A percentile compares a stretch with the other conserved stretches of the same genome.
Conservation (phyloP, 805 yeast genomes). For the Candida cerambycidarum region DNA sequence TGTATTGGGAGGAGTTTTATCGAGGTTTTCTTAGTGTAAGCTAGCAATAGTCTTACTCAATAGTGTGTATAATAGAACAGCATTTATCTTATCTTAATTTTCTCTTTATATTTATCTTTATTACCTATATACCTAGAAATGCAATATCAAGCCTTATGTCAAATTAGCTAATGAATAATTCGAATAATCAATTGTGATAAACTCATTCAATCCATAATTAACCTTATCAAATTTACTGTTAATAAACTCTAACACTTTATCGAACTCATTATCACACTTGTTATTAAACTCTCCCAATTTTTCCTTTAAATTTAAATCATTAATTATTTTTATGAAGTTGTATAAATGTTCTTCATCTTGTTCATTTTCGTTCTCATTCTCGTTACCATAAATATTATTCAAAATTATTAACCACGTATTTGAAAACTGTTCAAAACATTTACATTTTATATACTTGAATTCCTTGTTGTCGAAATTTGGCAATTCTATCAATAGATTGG, state of each 20-base stretch:
- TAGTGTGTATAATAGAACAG: slow-evolving; percentile 10
- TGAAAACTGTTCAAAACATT: slow-evolving; percentile 62
- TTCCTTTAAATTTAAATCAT: slow-evolving; percentile 38
- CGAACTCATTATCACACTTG: slow-evolving; percentile 40
- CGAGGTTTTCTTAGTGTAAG: slow-evolving; percentile 46
- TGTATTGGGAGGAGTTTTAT: slow-evolving; percentile 47
- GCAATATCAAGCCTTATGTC: too few relatives aligned
- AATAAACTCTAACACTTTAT: slow-evolving; percentile 44
- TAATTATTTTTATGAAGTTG: slow-evolving; percentile 28
- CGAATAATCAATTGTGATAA: slow-evolving; percentile 45
- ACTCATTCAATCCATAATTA: slow-evolving; percentile 28
- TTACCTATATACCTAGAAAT: slow-evolving; percentile 1
- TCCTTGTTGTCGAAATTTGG: slow-evolving; percentile 66
- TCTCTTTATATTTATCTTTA: too few relatives aligned
- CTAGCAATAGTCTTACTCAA: not conserved
- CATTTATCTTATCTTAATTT: slow-evolving; percentile 1
- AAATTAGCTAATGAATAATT: slow-evolving; percentile 35
- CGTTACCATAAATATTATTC: slow-evolving; percentile 21
- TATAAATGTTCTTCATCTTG: slow-evolving; percentile 10
- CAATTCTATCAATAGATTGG: slow-evolving; percentile 56
- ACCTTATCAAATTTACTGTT: slow-evolving; percentile 29
- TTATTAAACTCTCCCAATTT: slow-evolving; percentile 48
- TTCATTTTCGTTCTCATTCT: slow-evolving; percentile 9
- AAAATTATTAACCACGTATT: slow-evolving; percentile 56
- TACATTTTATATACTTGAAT: slow-evolving; percentile 48